Percentiles rank a stretch among this genome's conserved stretches.
Conservation (phyloP, 176 grass and related monocot species). For the Sorghum bicolor region DNA sequence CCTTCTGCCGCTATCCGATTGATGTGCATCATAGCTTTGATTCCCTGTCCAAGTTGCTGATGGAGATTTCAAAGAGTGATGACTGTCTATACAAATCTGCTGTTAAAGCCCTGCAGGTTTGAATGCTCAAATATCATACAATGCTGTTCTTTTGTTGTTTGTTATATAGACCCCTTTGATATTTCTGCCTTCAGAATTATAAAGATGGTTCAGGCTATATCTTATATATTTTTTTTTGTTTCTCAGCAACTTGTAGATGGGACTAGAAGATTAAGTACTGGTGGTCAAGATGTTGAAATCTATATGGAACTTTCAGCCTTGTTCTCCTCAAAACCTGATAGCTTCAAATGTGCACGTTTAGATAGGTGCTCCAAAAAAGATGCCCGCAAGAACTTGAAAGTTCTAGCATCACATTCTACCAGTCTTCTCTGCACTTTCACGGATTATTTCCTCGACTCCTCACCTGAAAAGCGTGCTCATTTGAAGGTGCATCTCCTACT, state of each 20-base stretch:
- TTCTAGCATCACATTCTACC: constrained; percentile 57
- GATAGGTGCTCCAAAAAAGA: constrained; percentile 59
- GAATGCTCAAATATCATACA: constrained; percentile 23
- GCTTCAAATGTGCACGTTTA: constrained; percentile 35
- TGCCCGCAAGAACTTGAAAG: constrained; percentile 66
- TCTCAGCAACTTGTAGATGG: constrained; percentile 72
- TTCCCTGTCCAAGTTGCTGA: constrained; percentile 65
- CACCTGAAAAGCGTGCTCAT: constrained; percentile 67
- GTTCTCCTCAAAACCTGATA: constrained; percentile 34
- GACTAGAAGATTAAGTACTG: constrained; percentile 51
- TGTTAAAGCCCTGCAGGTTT: constrained; percentile 76
- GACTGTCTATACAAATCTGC: constrained; percentile 56
- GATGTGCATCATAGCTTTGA: constrained; percentile 60
- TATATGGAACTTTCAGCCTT: constrained; percentile 35
- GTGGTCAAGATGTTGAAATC: constrained; percentile 47
- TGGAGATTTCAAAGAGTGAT: constrained; percentile 51
- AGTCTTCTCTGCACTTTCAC: constrained; percentile 62
- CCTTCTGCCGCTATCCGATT: constrained; percentile 74
- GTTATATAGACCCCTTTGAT: not conserved
- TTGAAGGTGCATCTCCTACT: constrained; percentile 59
- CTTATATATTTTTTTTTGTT: constrained; percentile 37
- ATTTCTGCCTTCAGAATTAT: constrained; percentile 4
- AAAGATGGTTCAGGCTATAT: constrained; percentile 20
- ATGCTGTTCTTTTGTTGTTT: constrained; percentile 17
- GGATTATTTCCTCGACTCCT: constrained; percentile 63